Conservation (phyloP, 2,329 filamentous ascomycete species). For the Penicillium sp. region DNA sequence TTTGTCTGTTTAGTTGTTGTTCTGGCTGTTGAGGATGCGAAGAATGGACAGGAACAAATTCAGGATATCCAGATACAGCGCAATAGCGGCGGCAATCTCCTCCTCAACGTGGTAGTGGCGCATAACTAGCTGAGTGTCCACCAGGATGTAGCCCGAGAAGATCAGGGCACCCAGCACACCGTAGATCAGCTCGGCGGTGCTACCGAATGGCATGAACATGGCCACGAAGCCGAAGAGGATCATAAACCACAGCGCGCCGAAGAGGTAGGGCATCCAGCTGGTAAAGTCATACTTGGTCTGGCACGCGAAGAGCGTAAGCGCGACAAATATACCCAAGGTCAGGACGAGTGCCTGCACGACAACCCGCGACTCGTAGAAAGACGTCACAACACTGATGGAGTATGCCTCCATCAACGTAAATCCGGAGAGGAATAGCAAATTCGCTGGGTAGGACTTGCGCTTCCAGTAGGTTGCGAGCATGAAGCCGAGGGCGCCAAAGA, state of each 20-base stretch:
- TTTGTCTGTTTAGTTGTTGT: slow-evolving; percentile 71
- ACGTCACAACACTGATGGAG: slow-evolving; percentile 87
- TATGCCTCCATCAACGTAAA: slow-evolving; percentile 95
- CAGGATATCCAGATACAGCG: slow-evolving; percentile 92
- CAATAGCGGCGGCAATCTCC: slow-evolving; percentile 94
- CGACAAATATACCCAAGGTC: slow-evolving; percentile 69
- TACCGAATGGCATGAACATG: slow-evolving; percentile 82
- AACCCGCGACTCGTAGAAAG: slow-evolving; percentile 80
- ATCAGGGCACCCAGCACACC: slow-evolving; percentile 79
- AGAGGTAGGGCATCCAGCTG: slow-evolving; percentile 93
- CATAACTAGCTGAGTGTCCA: slow-evolving; percentile 95
- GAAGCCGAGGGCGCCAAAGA: slow-evolving; percentile 80
- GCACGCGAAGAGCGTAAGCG: slow-evolving; percentile 79
- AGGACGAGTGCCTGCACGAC: slow-evolving; percentile 89
- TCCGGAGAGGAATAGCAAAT: slow-evolving; percentile 84
- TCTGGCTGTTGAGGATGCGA: slow-evolving; percentile 93
- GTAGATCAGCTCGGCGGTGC: slow-evolving; percentile 80
- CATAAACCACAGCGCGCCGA: slow-evolving; percentile 84
- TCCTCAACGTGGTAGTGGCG: slow-evolving; percentile 96
- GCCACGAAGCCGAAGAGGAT: slow-evolving; percentile 92
- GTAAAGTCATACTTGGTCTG: slow-evolving; percentile 99
- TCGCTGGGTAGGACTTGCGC: slow-evolving; percentile 91
- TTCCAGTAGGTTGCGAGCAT: slow-evolving; percentile 93
- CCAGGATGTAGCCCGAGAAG: slow-evolving; percentile 92
- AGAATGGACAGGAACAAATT: slow-evolving; percentile 97